phyloP scores from a whole-genome alignment of 305 asterid species.

The Rubia tinctorum region DNA sequence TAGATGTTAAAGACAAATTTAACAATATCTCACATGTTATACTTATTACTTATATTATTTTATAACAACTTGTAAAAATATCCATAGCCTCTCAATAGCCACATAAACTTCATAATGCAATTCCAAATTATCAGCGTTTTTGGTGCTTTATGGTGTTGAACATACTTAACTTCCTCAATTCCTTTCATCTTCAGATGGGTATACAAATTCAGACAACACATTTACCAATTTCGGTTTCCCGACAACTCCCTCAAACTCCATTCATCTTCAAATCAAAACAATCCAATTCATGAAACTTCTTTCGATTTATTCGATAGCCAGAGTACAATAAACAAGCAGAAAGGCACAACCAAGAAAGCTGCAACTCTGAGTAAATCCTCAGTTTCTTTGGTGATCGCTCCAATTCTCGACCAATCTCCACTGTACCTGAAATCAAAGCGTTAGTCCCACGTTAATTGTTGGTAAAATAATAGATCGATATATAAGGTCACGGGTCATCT shows the following conservation, averaged over 20 bases:
- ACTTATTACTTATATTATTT: no score
- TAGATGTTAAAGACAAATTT: no score
- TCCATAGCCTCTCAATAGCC: no score
- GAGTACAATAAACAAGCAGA: constrained; percentile 50
- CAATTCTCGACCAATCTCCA: constrained; percentile 97
- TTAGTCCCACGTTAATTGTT: no score
- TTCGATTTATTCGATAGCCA: constrained; percentile 29
- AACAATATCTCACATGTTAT: no score
- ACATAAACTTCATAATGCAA: no score
- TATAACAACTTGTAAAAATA: no score
- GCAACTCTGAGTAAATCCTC: constrained; percentile 68
- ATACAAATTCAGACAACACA: not conserved
- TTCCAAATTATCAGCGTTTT: no score
- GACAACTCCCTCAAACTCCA: not conserved
- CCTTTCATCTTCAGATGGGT: not conserved
- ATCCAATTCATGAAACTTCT: constrained; percentile 20
- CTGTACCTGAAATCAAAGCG: constrained; percentile 51
- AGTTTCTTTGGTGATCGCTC: constrained; percentile 56
- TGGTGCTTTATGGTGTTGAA: no score
- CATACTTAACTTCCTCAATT: not conserved
- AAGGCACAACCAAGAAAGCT: constrained; percentile 67
- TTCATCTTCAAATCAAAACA: not conserved
- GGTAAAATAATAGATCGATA: no score
- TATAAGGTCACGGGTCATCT: no score
- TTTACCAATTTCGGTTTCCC: not conserved